Evolutionary conservation across 371 early-diverging fungal species (phyloP).

Genomic region (Capniomyces stellatus): DNA sequence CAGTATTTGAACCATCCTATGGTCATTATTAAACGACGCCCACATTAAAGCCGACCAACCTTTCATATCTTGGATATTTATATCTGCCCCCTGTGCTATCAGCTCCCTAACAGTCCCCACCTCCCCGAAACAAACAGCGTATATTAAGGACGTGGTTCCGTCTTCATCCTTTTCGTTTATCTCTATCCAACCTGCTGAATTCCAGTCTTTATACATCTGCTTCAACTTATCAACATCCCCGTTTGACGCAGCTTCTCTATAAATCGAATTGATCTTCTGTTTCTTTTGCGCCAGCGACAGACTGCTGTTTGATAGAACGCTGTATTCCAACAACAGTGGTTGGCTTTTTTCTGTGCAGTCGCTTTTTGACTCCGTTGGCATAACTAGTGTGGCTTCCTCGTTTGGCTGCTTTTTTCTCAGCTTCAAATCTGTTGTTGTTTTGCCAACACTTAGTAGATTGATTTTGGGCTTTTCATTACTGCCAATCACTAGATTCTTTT

Average conservation of each 20-base stretch:
- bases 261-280: conserved; percentile 29
- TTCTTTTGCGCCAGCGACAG: conserved; percentile 13
- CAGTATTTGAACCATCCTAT: conserved; percentile 46
- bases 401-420: too few relatives aligned
- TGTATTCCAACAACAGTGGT: too few relatives aligned
- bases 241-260: conserved; percentile 37
- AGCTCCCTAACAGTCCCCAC: conserved; percentile 41
- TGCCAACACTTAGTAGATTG: too few relatives aligned
- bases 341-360: too few relatives aligned
- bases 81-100: conserved; percentile 52
- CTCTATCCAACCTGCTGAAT: conserved; percentile 40
- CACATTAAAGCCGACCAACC: conserved; percentile 95
- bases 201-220: conserved; percentile 31
- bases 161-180: conserved; percentile 64
- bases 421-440: too few relatives aligned
- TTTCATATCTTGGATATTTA: conserved; percentile 57
- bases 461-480: too few relatives aligned
- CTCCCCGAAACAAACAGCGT: conserved; percentile 76
- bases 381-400: too few relatives aligned
- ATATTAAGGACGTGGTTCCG: conserved; percentile 61
- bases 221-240: conserved; percentile 30
- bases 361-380: too few relatives aligned
- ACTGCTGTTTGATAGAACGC: background rate
- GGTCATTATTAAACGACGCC: conserved; percentile 79
- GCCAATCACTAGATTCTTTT: too few relatives aligned